These are phyloP conservation scores for Lichina pygmaea DNA, from an alignment of 495 filamentous ascomycete genomes.

Conservation along the genomic window DNA sequence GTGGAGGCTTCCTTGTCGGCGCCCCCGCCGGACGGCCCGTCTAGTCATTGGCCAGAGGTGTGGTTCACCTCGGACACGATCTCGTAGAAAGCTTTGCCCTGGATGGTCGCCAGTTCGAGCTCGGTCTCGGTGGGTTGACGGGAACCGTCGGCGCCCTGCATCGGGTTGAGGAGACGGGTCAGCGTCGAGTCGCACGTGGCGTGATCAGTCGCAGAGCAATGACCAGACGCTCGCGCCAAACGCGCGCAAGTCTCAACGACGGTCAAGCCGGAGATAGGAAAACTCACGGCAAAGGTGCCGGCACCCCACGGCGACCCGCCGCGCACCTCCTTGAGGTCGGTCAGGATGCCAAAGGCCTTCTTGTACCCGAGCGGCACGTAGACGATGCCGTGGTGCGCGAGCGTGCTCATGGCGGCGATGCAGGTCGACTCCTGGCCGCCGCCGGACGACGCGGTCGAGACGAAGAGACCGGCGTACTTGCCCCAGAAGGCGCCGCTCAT, in stretches of 20 bases:
- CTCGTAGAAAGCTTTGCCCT: constrained; percentile 74
- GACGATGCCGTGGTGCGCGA: constrained; percentile 84
- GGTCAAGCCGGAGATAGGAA: neutral
- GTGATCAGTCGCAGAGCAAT: too few species aligned
- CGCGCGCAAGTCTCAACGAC: too few species aligned
- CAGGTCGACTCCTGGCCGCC: constrained; percentile 87
- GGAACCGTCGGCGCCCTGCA: constrained; percentile 36
- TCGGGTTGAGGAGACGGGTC: neutral
- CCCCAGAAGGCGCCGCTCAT: constrained; percentile 45
- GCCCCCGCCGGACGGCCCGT: constrained; percentile 20
- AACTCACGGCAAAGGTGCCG: constrained; percentile 60
- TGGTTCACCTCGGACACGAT: constrained; percentile 40
- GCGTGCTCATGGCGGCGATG: constrained; percentile 58
- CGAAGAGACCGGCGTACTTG: constrained; percentile 82
- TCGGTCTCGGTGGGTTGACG: constrained; percentile 53
- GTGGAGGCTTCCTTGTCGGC: neutral
- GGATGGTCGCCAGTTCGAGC: constrained; percentile 46
- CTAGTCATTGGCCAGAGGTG: constrained; percentile 39
- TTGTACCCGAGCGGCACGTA: constrained; percentile 88
- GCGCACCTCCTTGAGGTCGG: constrained; percentile 46
- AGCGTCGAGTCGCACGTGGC: neutral
- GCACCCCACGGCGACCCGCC: constrained; percentile 86
- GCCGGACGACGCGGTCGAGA: constrained; percentile 55
- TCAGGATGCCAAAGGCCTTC: constrained; percentile 39
- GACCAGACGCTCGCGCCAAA: neutral